A percentile compares a stretch with the other conserved stretches of the same genome.
Conservation (phyloP, 306 rosid genomes). For the Clitoria ternatea region DNA sequence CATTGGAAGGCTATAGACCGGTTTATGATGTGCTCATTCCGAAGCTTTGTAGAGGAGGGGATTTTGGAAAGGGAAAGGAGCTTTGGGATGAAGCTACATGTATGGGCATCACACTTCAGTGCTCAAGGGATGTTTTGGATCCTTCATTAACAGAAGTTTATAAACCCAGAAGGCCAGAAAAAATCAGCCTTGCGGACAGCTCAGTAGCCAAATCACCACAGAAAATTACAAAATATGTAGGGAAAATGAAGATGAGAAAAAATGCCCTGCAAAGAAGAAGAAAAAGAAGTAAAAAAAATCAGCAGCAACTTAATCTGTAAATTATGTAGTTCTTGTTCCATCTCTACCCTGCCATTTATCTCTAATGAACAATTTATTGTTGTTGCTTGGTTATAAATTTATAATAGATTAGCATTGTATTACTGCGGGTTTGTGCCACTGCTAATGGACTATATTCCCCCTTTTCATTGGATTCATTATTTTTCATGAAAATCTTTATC, state of each 20-base stretch:
- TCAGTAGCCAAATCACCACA: conserved; percentile 24
- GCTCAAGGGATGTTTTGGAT: conserved; percentile 61
- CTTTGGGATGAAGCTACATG: conserved; percentile 72
- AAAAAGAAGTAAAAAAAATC: conserved; percentile 16
- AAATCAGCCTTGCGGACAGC: conserved; percentile 29
- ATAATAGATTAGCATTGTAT: background rate
- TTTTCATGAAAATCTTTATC: no score
- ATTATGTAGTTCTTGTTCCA: conserved; percentile 16
- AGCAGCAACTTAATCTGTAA: background rate
- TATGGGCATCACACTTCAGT: conserved; percentile 61
- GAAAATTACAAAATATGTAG: conserved; percentile 22
- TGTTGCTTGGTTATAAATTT: conserved; percentile 2
- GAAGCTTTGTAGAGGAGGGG: conserved; percentile 69
- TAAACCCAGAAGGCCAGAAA: conserved; percentile 50
- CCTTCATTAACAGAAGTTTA: conserved; percentile 71
- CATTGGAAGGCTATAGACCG: conserved; percentile 71
- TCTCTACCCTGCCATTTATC: background rate
- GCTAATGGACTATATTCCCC: background rate
- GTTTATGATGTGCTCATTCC: conserved; percentile 86
- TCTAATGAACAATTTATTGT: background rate
- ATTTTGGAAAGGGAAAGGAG: conserved; percentile 65
- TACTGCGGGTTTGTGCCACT: background rate
- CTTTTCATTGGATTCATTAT: background rate
- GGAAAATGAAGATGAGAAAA: conserved; percentile 36
- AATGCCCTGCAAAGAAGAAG: conserved; percentile 9